Conservation (phyloP, 2,329 filamentous ascomycete genomes). For the Fusarium fracticaudum region DNA sequence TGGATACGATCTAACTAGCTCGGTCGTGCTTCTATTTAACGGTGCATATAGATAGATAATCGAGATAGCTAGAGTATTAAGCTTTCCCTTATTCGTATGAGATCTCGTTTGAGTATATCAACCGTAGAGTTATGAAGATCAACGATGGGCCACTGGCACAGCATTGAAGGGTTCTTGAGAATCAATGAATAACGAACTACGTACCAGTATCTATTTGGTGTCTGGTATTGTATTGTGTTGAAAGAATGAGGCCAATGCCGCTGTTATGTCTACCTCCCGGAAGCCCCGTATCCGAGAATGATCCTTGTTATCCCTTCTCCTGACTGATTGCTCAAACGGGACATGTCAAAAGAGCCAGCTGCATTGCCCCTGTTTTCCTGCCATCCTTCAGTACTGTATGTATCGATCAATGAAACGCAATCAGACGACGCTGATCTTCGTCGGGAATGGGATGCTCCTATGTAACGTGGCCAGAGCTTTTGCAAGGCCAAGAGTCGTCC, state of each 20-base stretch:
- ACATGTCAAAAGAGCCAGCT: neutral
- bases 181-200: neutral
- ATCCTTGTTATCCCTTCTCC: neutral
- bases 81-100: neutral
- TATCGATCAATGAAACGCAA: constrained; percentile 18
- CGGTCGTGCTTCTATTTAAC: neutral
- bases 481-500: neutral
- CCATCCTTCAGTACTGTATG: neutral
- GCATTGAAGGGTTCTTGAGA: neutral
- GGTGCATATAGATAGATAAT: constrained; percentile 1
- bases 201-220: neutral
- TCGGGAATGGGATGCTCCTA: neutral
- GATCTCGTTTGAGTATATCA: neutral
- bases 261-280: neutral
- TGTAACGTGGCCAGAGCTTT: constrained; percentile 22
- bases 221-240: neutral
- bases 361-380: constrained; percentile 12
- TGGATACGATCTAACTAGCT: neutral
- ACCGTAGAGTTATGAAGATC: neutral
- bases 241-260: neutral
- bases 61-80: neutral
- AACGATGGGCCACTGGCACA: neutral
- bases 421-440: constrained; percentile 12
- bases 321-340: neutral
- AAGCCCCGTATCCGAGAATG: neutral